phyloP scores from a whole-genome alignment of 768 basidiomycete genomes.

The Trametopsis cervina region DNA sequence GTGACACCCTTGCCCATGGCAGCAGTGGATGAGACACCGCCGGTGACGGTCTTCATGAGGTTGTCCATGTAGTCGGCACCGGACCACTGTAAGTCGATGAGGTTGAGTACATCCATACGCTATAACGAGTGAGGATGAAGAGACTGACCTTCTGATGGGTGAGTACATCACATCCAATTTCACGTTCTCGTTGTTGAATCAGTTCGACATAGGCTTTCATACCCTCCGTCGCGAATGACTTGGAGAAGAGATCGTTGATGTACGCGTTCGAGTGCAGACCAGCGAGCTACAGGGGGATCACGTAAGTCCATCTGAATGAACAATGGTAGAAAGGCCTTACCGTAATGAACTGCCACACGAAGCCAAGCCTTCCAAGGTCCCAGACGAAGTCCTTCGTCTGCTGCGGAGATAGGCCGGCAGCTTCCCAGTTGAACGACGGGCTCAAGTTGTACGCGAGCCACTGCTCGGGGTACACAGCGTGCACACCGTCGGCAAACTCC shows the following conservation, averaged over 20 bases:
- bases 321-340: conserved; percentile 36
- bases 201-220: conserved; percentile 99
- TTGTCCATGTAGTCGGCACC: conserved; percentile 92
- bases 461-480: conserved; percentile 73
- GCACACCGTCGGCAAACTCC: conserved; percentile 89
- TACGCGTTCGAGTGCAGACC: conserved; percentile 97
- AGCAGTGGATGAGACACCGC: conserved; percentile 94
- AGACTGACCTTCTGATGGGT: conserved; percentile 86
- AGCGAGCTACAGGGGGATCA: conserved; percentile 57
- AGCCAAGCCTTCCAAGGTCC: conserved; percentile 92
- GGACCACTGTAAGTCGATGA: conserved; percentile 63
- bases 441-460: conserved; percentile 97
- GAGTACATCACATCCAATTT: conserved; percentile 91
- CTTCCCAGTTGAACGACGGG: conserved; percentile 92
- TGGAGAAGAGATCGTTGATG: conserved; percentile 90
- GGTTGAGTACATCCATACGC: conserved; percentile 10
- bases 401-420: conserved; percentile 77
- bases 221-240: conserved; percentile 84
- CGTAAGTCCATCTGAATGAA: conserved; percentile 1
- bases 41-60: conserved; percentile 92
- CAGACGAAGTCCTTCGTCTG: conserved; percentile 90
- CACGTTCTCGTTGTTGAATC: conserved; percentile 86
- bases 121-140: neutral
- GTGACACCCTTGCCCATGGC: conserved; percentile 99
- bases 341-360: conserved; percentile 99